Percentiles rank a stretch among this genome's conserved stretches.
These are phyloP conservation scores for Colletotrichum sp. DNA, from an alignment of 2,329 filamentous ascomycete species.

Conservation along the genomic window DNA sequence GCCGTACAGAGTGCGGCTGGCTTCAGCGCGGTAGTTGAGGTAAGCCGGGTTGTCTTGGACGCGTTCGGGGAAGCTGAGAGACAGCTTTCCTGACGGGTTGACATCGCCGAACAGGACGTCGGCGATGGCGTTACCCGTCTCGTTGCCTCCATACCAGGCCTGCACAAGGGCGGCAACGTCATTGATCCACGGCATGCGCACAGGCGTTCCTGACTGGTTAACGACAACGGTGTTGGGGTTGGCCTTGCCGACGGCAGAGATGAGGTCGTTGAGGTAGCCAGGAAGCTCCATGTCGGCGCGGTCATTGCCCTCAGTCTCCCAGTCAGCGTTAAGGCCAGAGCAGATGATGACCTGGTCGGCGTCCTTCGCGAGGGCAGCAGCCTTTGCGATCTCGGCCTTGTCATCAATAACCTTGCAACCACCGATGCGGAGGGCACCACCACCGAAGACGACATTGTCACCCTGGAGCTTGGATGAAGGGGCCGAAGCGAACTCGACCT, in stretches of 20 bases:
- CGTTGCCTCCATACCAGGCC: slow-evolving; percentile 81
- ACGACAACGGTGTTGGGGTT: slow-evolving; percentile 72
- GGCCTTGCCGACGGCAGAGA: slow-evolving; percentile 65
- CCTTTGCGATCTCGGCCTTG: slow-evolving; percentile 66
- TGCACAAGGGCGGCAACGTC: slow-evolving; percentile 64
- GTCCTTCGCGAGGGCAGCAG: slow-evolving; percentile 69
- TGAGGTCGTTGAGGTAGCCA: slow-evolving; percentile 69
- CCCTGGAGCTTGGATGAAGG: slow-evolving; percentile 60
- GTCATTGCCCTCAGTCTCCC: slow-evolving; percentile 76
- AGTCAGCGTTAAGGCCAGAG: slow-evolving; percentile 73
- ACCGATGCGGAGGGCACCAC: slow-evolving; percentile 67
- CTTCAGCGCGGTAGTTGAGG: slow-evolving; percentile 70
- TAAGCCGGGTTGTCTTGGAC: slow-evolving; percentile 73
- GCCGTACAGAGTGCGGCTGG: slow-evolving; percentile 69
- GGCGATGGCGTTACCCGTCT: slow-evolving; percentile 75
- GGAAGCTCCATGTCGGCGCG: slow-evolving; percentile 76
- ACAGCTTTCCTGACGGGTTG: slow-evolving; percentile 76
- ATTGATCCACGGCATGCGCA: slow-evolving; percentile 67
- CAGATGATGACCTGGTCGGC: slow-evolving; percentile 81
- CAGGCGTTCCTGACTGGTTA: slow-evolving; percentile 73
- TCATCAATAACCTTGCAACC: slow-evolving; percentile 63
- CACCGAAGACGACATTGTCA: slow-evolving; percentile 57
- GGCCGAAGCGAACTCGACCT: slow-evolving; percentile 64
- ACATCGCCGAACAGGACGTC: slow-evolving; percentile 72
- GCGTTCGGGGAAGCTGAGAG: slow-evolving; percentile 69